Evolutionary conservation across 177 flowering plant genomes (phyloP), one percentile per base, ranked within the genome.

Genomic region (Telopea speciosissima): DNA sequence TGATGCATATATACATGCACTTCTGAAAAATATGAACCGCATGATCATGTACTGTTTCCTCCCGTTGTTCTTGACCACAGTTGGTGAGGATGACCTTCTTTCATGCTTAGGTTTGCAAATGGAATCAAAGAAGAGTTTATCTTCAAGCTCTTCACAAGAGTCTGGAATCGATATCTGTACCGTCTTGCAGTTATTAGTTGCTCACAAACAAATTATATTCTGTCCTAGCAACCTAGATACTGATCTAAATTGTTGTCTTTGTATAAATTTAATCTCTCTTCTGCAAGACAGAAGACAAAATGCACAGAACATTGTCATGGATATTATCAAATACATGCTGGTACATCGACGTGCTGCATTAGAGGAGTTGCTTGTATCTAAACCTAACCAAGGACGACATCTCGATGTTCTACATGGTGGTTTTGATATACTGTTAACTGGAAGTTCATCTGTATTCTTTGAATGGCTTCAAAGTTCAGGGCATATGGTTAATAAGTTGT

Each of bases 331-430:
- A 81, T 84, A 87, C 81, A 83, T 96, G 25, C 69, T 96, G 76
- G 90, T 96, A 56, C 98, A 93, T 74, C 95, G 97, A 2, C 81
- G 98, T 78, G 89, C 92, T 74, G 85, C 97, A 8, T 62, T 96
- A 24, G 99, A 96, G 81, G 97, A 93, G 68, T 75, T 96, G 81
- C 94, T 96, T 71, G 90, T 96, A 49, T 87, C 97, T 42, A 93
- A 91, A 69, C 89, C 90, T 75, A 89, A 86, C 74, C 97, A 91
- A 80, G 97, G 95, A 24, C 89, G 79, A 31, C 82, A 82, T 25
- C 45, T 91, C 73, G 94, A 96, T 89, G 97, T 88, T 60, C 80
- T 96, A 24, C 99, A 88, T 79, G 93, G 93, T 74, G 99, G 99
- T 24, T 93, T 96, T 81, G 99, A 96, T 76, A 87, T 81, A 75